Evolutionary conservation across 169 alveolate species (phyloP).

Genomic region (Amoebophrya sp.): DNA sequence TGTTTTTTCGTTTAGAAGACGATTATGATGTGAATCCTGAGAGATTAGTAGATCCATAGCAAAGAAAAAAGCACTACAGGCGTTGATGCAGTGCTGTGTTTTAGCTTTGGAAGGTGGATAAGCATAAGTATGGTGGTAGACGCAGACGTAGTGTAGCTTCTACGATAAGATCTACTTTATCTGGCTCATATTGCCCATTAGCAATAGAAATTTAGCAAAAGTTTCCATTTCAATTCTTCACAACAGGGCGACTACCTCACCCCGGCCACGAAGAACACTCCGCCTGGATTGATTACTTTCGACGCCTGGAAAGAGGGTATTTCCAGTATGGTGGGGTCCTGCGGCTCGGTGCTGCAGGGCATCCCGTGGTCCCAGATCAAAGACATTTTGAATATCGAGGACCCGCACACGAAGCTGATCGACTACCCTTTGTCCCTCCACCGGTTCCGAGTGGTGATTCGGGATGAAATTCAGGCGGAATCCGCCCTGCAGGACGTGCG

Average conservation of each 20-base stretch:
- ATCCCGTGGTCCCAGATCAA: background rate
- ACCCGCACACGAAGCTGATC: background rate
- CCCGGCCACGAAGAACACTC: background rate
- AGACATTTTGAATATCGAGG: background rate
- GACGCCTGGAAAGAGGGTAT: conserved; percentile 7
- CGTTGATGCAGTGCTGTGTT: too few species aligned
- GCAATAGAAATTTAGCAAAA: too few species aligned
- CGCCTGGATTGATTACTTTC: background rate
- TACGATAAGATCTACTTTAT: too few species aligned
- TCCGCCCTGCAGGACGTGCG: background rate
- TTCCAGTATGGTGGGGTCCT: background rate
- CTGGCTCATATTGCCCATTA: too few species aligned
- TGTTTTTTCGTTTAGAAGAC: background rate
- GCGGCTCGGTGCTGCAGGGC: background rate
- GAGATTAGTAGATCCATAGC: too few species aligned
- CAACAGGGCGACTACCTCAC: background rate
- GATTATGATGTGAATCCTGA: too few species aligned
- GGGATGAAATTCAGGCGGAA: background rate
- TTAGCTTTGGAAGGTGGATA: too few species aligned
- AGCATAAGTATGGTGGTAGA: background rate
- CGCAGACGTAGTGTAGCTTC: background rate
- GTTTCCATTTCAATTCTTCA: background rate
- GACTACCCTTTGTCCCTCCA: background rate
- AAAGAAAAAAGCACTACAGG: too few species aligned
- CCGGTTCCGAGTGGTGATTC: background rate